Evolutionary conservation across 176 grass and related monocot genomes (phyloP), one percentile per base, ranked within the genome.

Genomic region (Aegilops umbellulata): DNA sequence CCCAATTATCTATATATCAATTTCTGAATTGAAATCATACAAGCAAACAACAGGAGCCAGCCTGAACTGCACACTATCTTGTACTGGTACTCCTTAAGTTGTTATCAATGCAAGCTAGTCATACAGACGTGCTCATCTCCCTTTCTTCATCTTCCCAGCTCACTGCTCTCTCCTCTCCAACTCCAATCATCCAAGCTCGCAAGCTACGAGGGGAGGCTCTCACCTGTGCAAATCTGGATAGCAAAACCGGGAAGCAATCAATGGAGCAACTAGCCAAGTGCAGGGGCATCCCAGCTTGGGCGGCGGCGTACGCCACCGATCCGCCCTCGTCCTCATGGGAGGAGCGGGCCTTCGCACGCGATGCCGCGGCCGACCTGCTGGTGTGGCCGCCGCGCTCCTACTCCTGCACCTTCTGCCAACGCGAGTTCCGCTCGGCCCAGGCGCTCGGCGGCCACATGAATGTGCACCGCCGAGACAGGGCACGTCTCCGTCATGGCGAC

Each of bases 361-460:
- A 98, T 5, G 79, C 91, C 9, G 93, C 84, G 24, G 89, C 76
- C 80, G 86, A 84, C 6, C 81, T 88, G 77, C 88, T 89, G 83
- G 84, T 94, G 51, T 98, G 97, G 94, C 97, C 97, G 69, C 97
- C 97, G 41, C 86, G 97, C 47, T 98, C 85, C 60, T 98, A 98
- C 86, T 78, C 88, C 4, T 98, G 97, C 90, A 94, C 75, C 82
- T 98, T 98, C 82, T 98, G 97, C 86, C 68, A 60, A 7, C 87
- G 97, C 76, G 94, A 98, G 78, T 98, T 98, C 85, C 84, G 97
- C 22, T 98, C 97, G 2, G 97, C 92, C 14, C 97, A 98, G 81
- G 97, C 97, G 9, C 97, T 98, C 2, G 97, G 97, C 17, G 94
- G 97, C 11, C 97, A 98, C 94, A 98, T 98, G 97, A 98, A 98